phyloP scores from a whole-genome alignment of 257 asterid species.

The Fraxinus americana region DNA sequence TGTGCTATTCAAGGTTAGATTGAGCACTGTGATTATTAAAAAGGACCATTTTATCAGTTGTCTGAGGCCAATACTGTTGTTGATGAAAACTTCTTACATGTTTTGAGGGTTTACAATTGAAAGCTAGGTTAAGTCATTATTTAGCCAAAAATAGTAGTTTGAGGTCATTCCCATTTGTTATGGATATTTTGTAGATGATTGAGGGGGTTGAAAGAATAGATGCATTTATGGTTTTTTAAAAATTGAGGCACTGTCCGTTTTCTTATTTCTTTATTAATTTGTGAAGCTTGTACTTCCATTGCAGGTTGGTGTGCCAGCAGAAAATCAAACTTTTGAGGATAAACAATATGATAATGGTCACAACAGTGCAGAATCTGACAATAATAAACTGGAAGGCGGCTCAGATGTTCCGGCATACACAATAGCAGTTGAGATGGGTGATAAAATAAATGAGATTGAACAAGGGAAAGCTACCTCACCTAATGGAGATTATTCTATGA shows the following conservation, averaged over 20 bases:
- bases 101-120: constrained; percentile 3
- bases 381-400: constrained; percentile 21
- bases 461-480: constrained; percentile 46
- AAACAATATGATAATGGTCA: constrained; percentile 42
- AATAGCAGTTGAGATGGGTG: constrained; percentile 36
- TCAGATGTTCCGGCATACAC: constrained; percentile 24
- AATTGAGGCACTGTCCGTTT: neutral
- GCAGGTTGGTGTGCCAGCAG: constrained; percentile 47
- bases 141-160: constrained; percentile 4
- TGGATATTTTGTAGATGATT: constrained; percentile 2
- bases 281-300: constrained; percentile 23
- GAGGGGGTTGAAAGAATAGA: neutral
- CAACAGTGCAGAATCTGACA: constrained; percentile 42
- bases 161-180: constrained; percentile 12
- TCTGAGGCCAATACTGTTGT: neutral
- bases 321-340: constrained; percentile 37
- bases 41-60: neutral
- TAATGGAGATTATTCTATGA: constrained; percentile 54
- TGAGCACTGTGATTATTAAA: neutral
- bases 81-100: constrained; percentile 1
- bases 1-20: neutral
- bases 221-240: neutral
- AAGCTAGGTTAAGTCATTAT: constrained; percentile 2
- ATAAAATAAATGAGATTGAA: constrained; percentile 27
- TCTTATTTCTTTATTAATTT: constrained; percentile 2